phyloP scores from a whole-genome alignment of 495 filamentous ascomycete species.

The Penicillium paradoxum region DNA sequence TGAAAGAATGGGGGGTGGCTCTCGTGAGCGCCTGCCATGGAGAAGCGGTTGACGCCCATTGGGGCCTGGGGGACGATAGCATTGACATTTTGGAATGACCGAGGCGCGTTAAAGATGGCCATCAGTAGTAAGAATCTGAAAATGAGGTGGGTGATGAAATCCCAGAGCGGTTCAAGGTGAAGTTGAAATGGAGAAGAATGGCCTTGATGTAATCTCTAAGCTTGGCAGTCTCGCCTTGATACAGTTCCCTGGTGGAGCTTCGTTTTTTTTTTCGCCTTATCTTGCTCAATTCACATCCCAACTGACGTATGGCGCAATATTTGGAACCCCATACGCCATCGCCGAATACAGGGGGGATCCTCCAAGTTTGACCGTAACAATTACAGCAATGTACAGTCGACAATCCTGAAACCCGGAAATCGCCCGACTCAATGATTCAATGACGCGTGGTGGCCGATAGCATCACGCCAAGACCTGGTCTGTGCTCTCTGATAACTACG shows the following conservation, averaged over 20 bases:
- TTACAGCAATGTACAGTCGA: neutral
- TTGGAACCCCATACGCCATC: neutral
- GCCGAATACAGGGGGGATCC: no score
- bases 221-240: slow-evolving; percentile 8
- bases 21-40: slow-evolving; percentile 32
- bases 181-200: neutral
- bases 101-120: slow-evolving; percentile 56
- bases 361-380: no score
- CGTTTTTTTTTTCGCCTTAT: neutral
- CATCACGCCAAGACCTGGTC: neutral
- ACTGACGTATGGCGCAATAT: neutral
- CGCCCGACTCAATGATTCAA: neutral
- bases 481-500: neutral
- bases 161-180: neutral
- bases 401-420: neutral
- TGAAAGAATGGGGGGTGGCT: slow-evolving; percentile 66
- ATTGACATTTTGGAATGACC: slow-evolving; percentile 58
- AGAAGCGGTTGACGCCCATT: slow-evolving; percentile 28
- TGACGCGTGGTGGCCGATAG: slow-evolving; percentile 2
- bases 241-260: slow-evolving; percentile 2
- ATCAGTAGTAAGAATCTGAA: slow-evolving; percentile 27
- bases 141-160: neutral
- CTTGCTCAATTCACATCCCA: neutral
- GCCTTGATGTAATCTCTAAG: neutral
- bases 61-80: slow-evolving; percentile 32